phyloP scores from a whole-genome alignment of 345 rosid species.

The Sonneratia alba region DNA sequence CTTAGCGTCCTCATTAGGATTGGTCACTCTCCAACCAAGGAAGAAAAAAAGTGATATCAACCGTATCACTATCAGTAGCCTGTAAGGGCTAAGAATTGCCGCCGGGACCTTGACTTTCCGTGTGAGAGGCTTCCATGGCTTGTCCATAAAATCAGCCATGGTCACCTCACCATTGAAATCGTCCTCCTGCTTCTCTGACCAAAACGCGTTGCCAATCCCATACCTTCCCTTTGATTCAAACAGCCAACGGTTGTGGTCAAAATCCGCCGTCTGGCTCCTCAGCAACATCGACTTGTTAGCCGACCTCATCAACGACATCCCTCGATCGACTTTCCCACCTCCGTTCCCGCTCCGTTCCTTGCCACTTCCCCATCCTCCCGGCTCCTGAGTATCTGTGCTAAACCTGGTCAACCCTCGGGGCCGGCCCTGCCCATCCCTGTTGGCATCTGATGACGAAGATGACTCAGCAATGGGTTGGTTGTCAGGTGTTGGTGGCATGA shows the following conservation, averaged over 20 bases:
- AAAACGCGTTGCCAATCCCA: slow-evolving; percentile 81
- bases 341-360: no score
- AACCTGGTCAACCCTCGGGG: slow-evolving; percentile 12
- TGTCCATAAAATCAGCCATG: slow-evolving; percentile 84
- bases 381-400: slow-evolving; percentile 7
- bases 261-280: slow-evolving; percentile 84
- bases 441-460: slow-evolving; percentile 8
- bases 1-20: slow-evolving; percentile 78
- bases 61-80: slow-evolving; percentile 52
- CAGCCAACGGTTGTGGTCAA: slow-evolving; percentile 91
- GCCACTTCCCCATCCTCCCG: slow-evolving; percentile 40
- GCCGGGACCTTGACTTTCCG: slow-evolving; percentile 60
- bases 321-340: neutral
- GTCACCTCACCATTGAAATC: slow-evolving; percentile 39
- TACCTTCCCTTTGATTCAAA: slow-evolving; percentile 66
- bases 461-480: slow-evolving; percentile 59
- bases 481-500: slow-evolving; percentile 94
- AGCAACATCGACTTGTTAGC: slow-evolving; percentile 67
- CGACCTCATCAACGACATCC: slow-evolving; percentile 65
- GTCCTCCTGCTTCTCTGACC: slow-evolving; percentile 37
- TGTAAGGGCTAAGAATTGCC: slow-evolving; percentile 78
- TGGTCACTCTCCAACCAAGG: slow-evolving; percentile 60
- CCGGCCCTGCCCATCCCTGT: slow-evolving; percentile 23
- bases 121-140: slow-evolving; percentile 95
- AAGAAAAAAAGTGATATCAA: slow-evolving; percentile 42